Percentiles rank a stretch among this genome's conserved stretches.
phyloP scores from a whole-genome alignment of 306 rosid genomes.

The Urtica urens region DNA sequence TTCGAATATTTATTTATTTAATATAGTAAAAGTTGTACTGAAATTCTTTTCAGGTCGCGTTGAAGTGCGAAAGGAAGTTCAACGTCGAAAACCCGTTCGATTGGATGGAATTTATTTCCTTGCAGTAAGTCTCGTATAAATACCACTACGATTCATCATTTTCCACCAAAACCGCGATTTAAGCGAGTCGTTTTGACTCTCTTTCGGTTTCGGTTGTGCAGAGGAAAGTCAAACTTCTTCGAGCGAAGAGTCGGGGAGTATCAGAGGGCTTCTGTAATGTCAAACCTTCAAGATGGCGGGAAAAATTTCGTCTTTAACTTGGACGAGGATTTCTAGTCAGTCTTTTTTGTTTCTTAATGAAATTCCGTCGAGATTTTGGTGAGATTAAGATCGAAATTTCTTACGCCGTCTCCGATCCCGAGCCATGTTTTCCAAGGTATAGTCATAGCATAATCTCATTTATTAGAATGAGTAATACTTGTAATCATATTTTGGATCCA shows the following conservation, averaged over 20 bases:
- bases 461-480: no score
- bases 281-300: conserved; percentile 65
- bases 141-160: not conserved
- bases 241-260: conserved; percentile 90
- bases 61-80: conserved; percentile 56
- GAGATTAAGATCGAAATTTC: no score
- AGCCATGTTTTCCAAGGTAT: no score
- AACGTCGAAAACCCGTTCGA: conserved; percentile 80
- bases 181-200: no score
- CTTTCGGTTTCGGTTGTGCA: conserved; percentile 31
- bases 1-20: no score
- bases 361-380: no score
- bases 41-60: conserved; percentile 35
- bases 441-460: no score
- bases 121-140: conserved; percentile 51
- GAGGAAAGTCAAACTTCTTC: conserved; percentile 90
- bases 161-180: no score
- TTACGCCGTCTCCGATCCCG: no score
- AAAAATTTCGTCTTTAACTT: conserved; percentile 65
- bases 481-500: no score
- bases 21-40: no score
- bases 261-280: conserved; percentile 91
- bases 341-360: conserved; percentile 7
- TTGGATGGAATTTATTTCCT: conserved; percentile 91
- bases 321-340: conserved; percentile 64